Percentiles rank a stretch among this genome's conserved stretches.
Evolutionary conservation across 805 yeast genomes (phyloP).

Genomic region (Pachysolen tannophilus): DNA sequence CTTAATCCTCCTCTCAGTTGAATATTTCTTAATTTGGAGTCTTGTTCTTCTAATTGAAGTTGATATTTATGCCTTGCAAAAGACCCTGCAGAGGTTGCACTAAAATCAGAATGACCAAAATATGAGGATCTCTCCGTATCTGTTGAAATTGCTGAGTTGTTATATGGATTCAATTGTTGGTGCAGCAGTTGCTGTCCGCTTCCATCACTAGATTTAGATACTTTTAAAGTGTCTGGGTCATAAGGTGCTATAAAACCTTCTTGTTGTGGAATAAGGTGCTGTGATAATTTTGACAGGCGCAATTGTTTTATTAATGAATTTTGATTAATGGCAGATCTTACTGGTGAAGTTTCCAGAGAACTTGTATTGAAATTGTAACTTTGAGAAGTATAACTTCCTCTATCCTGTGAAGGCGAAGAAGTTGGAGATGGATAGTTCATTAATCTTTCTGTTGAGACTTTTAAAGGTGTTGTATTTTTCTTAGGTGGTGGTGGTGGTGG

Average conservation of each 20-base stretch:
- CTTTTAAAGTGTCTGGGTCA: constrained; percentile 22
- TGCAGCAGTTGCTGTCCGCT: too few relatives aligned
- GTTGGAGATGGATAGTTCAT: constrained; percentile 1
- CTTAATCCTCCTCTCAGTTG: constrained; percentile 12
- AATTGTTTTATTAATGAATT: constrained; percentile 16
- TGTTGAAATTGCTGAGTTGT: constrained; percentile 24
- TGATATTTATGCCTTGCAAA: constrained; percentile 65
- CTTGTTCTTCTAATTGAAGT: constrained; percentile 23
- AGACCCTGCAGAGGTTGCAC: constrained; percentile 89
- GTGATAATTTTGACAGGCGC: not conserved
- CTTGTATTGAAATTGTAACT: not conserved
- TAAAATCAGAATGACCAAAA: constrained; percentile 58
- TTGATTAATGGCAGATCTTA: constrained; percentile 8
- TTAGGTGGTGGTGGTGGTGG: constrained; percentile 35
- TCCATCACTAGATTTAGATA: constrained; percentile 15
- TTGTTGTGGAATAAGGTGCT: not conserved
- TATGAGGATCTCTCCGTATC: constrained; percentile 32
- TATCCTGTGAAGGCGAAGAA: too few relatives aligned
- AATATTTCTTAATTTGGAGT: constrained; percentile 18
- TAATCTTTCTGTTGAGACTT: constrained; percentile 9
- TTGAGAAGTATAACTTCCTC: too few relatives aligned
- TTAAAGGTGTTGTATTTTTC: constrained; percentile 17
- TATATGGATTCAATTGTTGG: not conserved
- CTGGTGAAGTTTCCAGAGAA: not conserved
- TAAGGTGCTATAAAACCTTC: constrained; percentile 19